Evolutionary conservation across 2,329 filamentous ascomycete species (phyloP), one percentile per base, ranked within the genome.

Genomic region (Arthrobotrys sinensis): DNA sequence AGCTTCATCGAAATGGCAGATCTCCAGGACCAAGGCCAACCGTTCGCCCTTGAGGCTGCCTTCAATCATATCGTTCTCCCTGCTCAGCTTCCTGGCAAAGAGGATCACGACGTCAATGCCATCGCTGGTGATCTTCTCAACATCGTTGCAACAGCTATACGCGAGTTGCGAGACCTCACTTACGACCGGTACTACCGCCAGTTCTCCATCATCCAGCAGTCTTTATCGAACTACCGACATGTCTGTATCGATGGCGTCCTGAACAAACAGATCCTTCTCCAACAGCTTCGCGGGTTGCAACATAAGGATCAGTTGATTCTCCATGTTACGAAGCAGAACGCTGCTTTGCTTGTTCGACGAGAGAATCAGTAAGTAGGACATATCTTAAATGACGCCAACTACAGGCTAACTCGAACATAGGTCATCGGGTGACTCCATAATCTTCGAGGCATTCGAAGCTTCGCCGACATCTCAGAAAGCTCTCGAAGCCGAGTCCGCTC

Each of bases 371-470:
- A 81, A 81, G 83, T 57, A 28, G 24, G 14, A 24, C 38, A 46
- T 19, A 16, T 45, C 12, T 10, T 46, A 28, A 28, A 28, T n/a
- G 38, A 60, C n/a, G n/a, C n/a, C n/a, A n/a, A n/a, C n/a, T 60
- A 14, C 1, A 32, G 16, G 46, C 65, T 50, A 32, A 63, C 21
- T 53, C 52, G 66, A 8, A 4, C 71, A 82, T 81, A 67, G 40
- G 66, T 6, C 16, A 67, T 1, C 40, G 2, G 52, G 80, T 19
- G 32, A 84, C 52, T 19, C 79, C 80, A 79, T 87, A 80, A 16
- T 89, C 70, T 88, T 91, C 55, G 90, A 92, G 82, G 85, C 85
- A 0, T 91, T 91, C 69, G 90, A 92, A 81, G 85, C 87, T 0
- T 90, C 89, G 0, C 85, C 90, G 0, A 81, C 82, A 0, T 88